Conservation (phyloP, 2,329 filamentous ascomycete genomes). For the Thelonectria discophora region DNA sequence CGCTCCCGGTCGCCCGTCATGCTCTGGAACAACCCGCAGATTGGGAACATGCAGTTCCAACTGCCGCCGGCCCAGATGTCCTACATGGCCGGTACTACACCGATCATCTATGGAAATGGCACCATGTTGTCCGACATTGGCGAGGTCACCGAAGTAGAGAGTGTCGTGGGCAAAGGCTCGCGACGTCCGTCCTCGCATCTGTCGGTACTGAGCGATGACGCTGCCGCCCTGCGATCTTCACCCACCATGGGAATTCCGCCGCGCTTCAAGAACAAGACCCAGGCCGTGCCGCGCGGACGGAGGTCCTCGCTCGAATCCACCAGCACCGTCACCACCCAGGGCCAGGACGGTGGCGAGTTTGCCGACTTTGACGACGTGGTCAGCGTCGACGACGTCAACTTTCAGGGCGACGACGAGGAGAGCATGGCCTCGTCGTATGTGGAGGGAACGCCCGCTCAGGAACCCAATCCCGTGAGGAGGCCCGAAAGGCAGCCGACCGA, state of each 20-base stretch:
- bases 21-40: constrained; percentile 61
- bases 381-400: constrained; percentile 71
- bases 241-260: constrained; percentile 54
- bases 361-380: constrained; percentile 69
- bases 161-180: constrained; percentile 54
- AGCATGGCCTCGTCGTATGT: constrained; percentile 68
- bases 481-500: constrained; percentile 47
- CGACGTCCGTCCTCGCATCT: constrained; percentile 50
- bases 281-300: constrained; percentile 56
- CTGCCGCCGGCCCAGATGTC: constrained; percentile 49
- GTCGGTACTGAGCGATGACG: constrained; percentile 47
- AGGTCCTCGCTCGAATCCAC: constrained; percentile 67
- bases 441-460: constrained; percentile 53
- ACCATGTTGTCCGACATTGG: constrained; percentile 75
- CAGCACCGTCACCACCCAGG: constrained; percentile 66
- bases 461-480: constrained; percentile 23
- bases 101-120: constrained; percentile 74
- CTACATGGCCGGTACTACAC: constrained; percentile 61
- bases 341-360: constrained; percentile 58
- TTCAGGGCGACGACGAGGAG: constrained; percentile 74
- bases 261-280: constrained; percentile 55
- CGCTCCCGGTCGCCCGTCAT: constrained; percentile 60
- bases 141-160: constrained; percentile 64
- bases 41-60: constrained; percentile 51
- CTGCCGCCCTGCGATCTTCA: constrained; percentile 53